These are phyloP conservation scores for Macadamia tetraphylla DNA, from an alignment of 164 flowering plant genomes.

Conservation along the genomic window DNA sequence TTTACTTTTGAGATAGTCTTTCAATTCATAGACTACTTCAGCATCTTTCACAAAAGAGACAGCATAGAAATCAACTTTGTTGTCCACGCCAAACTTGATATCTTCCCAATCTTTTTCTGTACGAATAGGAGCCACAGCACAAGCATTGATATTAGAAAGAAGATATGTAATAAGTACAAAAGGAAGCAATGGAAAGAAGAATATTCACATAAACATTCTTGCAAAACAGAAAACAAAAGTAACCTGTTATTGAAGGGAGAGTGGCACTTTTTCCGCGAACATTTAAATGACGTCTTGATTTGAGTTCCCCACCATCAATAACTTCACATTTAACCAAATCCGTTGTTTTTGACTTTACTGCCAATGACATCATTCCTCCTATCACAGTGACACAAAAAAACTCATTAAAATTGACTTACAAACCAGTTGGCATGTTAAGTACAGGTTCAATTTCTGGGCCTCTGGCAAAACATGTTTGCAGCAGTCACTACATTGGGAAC, in stretches of 20 bases:
- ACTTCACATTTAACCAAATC: conserved; percentile 80
- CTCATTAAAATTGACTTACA: neutral
- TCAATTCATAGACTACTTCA: conserved; percentile 83
- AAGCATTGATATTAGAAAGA: neutral
- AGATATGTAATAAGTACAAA: neutral
- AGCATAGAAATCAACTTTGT: conserved; percentile 93
- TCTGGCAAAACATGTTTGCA: neutral
- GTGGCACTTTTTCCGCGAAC: conserved; percentile 98
- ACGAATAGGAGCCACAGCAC: conserved; percentile 1
- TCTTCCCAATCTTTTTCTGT: conserved; percentile 99
- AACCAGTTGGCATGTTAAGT: neutral
- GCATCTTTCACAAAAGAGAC: conserved; percentile 99
- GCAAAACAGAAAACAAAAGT: neutral
- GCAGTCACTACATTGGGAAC: neutral
- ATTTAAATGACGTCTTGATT: conserved; percentile 92
- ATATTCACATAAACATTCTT: neutral
- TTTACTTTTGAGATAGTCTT: conserved; percentile 84
- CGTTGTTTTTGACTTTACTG: conserved; percentile 75
- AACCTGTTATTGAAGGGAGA: conserved; percentile 95
- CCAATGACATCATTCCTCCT: conserved; percentile 99
- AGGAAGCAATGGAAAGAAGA: neutral
- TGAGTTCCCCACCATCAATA: conserved; percentile 94
- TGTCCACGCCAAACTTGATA: conserved; percentile 98
- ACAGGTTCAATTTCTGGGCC: neutral
- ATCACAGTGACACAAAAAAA: conserved; percentile 1